Percentiles rank a stretch among this genome's conserved stretches.
Conservation (phyloP, 441 rosid genomes). For the Eruca vesicaria region DNA sequence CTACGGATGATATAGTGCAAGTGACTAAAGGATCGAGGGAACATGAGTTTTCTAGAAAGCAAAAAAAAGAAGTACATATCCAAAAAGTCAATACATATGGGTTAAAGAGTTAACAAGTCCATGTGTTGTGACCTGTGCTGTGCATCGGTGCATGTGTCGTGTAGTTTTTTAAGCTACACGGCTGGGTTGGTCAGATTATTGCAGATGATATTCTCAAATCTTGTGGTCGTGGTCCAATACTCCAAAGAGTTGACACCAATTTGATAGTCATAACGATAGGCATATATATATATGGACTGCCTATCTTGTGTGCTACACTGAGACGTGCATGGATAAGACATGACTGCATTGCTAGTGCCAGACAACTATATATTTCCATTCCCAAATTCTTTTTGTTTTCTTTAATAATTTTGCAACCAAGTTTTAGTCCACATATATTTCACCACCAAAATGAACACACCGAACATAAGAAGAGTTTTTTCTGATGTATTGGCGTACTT, state of each 20-base stretch:
- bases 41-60: neutral
- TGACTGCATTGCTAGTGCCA: neutral
- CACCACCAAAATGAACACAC: too few relatives aligned
- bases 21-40: too few relatives aligned
- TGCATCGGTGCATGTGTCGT: neutral
- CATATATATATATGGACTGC: too few relatives aligned
- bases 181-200: neutral
- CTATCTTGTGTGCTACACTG: too few relatives aligned
- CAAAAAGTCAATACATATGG: neutral
- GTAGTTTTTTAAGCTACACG: neutral
- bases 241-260: conserved; percentile 5
- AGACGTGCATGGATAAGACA: neutral
- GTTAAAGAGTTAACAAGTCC: neutral
- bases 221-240: neutral
- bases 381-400: neutral
- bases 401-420: too few relatives aligned
- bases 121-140: neutral
- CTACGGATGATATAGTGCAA: too few relatives aligned
- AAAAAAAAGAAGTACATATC: neutral
- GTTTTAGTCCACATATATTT: too few relatives aligned
- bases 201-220: neutral
- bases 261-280: conserved; percentile 3
- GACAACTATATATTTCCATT: neutral
- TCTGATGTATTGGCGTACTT: neutral
- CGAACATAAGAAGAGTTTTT: too few relatives aligned